Evolutionary conservation across 164 flowering plant species (phyloP).

Genomic region (Buxus sempervirens): DNA sequence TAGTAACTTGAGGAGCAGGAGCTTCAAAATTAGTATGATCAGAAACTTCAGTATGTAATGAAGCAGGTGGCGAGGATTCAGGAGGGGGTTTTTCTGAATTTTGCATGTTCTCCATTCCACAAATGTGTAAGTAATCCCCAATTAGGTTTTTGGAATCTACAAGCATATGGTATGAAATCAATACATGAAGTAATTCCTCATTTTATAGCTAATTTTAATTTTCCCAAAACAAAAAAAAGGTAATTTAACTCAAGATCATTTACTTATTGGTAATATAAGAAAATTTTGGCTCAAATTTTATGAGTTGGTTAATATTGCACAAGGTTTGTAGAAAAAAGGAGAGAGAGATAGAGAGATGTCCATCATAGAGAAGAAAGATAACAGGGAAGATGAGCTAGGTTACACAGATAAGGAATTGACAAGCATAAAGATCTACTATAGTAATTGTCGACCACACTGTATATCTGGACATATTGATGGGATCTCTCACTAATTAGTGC

Average conservation of each 20-base stretch:
- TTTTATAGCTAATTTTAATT: neutral
- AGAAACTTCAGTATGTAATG: conserved; percentile 16
- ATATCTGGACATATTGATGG: neutral
- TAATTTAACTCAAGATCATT: neutral
- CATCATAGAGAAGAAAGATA: too few species aligned
- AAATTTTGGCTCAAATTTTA: neutral
- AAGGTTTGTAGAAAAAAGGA: neutral
- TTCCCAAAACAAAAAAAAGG: neutral
- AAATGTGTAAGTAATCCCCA: conserved; percentile 8
- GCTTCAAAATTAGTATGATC: conserved; percentile 15
- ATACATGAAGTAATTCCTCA: neutral
- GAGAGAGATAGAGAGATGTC: too few species aligned
- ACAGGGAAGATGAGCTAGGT: neutral
- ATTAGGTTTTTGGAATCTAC: conserved; percentile 16
- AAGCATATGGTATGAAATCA: neutral
- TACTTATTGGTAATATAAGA: neutral
- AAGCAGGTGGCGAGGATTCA: conserved; percentile 20
- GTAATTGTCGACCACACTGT: neutral
- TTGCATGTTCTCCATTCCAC: conserved; percentile 42
- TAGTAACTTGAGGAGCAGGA: conserved; percentile 9
- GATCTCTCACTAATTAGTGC: too few species aligned
- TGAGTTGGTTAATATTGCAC: neutral
- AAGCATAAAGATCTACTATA: neutral
- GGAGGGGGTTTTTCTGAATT: conserved; percentile 22
- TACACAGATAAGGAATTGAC: neutral